Evolutionary conservation across 306 rosid species (phyloP), one percentile per base, ranked within the genome.

Genomic region (Potentilla sterilis): DNA sequence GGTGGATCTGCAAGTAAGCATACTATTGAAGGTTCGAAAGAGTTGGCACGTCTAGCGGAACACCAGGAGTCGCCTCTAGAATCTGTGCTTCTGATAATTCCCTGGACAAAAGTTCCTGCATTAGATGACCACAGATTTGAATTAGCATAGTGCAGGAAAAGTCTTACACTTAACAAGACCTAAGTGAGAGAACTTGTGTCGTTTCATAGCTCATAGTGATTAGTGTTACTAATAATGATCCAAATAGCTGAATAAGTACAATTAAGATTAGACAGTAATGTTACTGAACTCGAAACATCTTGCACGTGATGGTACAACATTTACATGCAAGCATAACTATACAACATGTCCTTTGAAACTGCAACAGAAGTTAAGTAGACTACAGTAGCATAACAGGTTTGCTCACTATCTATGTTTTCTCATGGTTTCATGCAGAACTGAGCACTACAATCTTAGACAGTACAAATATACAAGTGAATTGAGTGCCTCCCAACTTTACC

Each of bases 31-130:
- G 78, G 34, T 61, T 57, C 52, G 75, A 74, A 73, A 79, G 82
- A 77, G 81, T 70, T 16, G 77, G 79, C 67, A 94, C 81, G 76
- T 88, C 84, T 21, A 94, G 78, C 0, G 97, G 88, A 4, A 86
- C 80, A 28, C 96, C 97, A 69, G 96, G 95, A 51, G 81, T 77
- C 69, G 92, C 92, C 70, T 83, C 93, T 41, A 92, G 51, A 44
- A 94, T 86, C 75, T 75, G 81, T 13, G 83, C 91, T 22, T 75
- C 89, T 69, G 95, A 89, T 54, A 90, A 77, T 76, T 90, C 97
- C 84, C 87, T 89, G 48, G 89, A 85, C 82, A 94, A 43, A 15
- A 94, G 88, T 74, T 88, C 96, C 98, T 90, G 89, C 88, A 83
- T 82, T 73, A 57, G 1, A 55, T 18, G 46, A 81, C 69, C 83